phyloP scores from a whole-genome alignment of 1,139 yeast species.

The Kurtzmaniella quercitrusa region DNA sequence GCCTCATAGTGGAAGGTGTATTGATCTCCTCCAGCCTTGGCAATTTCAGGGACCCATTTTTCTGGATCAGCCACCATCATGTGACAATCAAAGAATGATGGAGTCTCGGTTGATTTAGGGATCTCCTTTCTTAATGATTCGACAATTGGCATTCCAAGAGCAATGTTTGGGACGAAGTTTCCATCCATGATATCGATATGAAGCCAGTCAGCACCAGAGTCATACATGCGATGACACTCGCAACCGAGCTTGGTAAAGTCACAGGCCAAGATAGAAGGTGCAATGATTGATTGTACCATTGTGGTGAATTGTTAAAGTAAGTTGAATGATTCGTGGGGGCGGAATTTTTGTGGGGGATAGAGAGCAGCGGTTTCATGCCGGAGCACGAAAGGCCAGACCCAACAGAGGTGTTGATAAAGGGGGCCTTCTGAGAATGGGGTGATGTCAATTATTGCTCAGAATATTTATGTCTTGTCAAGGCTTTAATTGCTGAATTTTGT shows the following conservation, averaged over 20 bases:
- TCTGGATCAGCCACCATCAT: conserved; percentile 98
- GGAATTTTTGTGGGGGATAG: conserved; percentile 1
- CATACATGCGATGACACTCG: conserved; percentile 78
- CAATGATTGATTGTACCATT: conserved; percentile 80
- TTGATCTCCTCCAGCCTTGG: conserved; percentile 93
- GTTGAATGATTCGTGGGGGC: background rate
- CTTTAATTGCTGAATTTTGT: too few species aligned
- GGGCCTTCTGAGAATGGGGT: too few species aligned
- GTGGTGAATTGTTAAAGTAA: conserved; percentile 1
- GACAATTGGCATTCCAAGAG: conserved; percentile 90
- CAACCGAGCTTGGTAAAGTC: conserved; percentile 88
- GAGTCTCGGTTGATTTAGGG: conserved; percentile 48
- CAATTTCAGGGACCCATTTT: conserved; percentile 91
- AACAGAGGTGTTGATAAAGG: too few species aligned
- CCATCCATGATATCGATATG: conserved; percentile 99
- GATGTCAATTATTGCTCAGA: too few species aligned
- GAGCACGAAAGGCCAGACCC: too few species aligned
- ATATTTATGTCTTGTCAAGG: too few species aligned
- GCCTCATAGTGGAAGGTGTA: conserved; percentile 97
- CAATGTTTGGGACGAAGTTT: conserved; percentile 93
- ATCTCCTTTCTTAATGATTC: conserved; percentile 71
- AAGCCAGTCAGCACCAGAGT: conserved; percentile 85
- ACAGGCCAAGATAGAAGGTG: conserved; percentile 96
- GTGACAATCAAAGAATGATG: conserved; percentile 92
- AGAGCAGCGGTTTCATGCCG: background rate